Evolutionary conservation across 1,139 yeast species (phyloP), one percentile per base, ranked within the genome.

Genomic region (Sporopachydermia cereana): DNA sequence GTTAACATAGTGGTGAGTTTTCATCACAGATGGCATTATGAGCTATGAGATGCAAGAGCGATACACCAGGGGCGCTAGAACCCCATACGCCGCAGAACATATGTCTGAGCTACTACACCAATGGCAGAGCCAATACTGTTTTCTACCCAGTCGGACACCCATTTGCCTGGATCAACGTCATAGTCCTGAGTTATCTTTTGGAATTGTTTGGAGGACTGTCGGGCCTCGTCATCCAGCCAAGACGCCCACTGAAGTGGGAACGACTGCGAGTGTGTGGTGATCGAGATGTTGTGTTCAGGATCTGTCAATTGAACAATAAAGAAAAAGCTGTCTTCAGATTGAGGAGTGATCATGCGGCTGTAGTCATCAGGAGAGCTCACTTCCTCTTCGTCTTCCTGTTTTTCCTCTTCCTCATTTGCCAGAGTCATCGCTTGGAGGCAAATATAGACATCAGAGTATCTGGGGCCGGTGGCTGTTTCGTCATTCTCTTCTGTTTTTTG

Each of bases 111-210:
- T 34, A 85, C 67, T 1, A 85, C 82, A 7, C 96, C 97, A 51
- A 89, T 75, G 29, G 88, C 72, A 52, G 88, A 71, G 27, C 79
- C 77, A 47, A 91, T 68, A 0, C 95, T 94, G 53, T 84, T 85
- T 56, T 77, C 82, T 39, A 91, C 74, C 97, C 97, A 89, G 49
- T 78, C 91, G 45, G 76, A 72, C n/a, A 91, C 94, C 98, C 98
- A 91, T 52, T 85, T 95, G 45, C 86, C 72, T 12, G 97, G 96
- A 60, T 89, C 95, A 41, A 88, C 75, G n/a, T 68, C 74, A 9
- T 62, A 70, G 16, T 61, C 69, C 3, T 56, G 54, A 3, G 58
- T 49, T 46, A 9, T 51, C 48, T n/a, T 47, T 44, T 34, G 46
- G 47, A 24, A 36, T 42, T 20, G 45, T 36, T 25, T 47, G 14